Base-by-base conservation (phyloP, 495 filamentous ascomycete species). In the Penicillium dipodomyicola region DNA sequence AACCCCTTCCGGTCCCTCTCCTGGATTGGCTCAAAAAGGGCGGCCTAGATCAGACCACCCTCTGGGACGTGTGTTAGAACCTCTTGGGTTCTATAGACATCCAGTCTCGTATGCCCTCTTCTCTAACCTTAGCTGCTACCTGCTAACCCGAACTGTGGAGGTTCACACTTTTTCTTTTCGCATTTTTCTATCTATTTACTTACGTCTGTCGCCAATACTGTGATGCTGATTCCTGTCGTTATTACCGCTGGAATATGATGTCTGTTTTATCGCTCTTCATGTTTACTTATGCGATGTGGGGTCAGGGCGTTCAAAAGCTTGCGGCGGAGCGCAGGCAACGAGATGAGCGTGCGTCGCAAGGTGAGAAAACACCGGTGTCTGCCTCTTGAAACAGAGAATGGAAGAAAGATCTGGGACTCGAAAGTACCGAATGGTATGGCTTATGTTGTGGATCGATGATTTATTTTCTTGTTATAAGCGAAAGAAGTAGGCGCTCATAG, bases 221-320 rank as follows among this genome's bases (percentile, higher is more conserved):
- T 45, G 51, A 54, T 44, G 40, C 41, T 25, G 40, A 45, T 37
- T 54, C 41, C 4, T 54, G 51, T 54, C 51, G 51, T 54, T 54
- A 45, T 45, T 54, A 54, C 41, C 51, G 40, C 22, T 27, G 33
- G 29, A 54, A 45, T 32, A 45, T 46, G 27, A 54, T 33, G 51
- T 27, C n/a, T 33, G 27, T 4, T 17, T 35, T 45, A 35, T 22
- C 19, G 29, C 11, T 54, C 27, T 45, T 54, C 37, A 10, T 32
- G n/a, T 44, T 54, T 17, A 23, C 33, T 54, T 54, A 54, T 54
- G 41, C 41, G 29, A 23, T 54, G 37, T 54, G 39, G 39, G 51
- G 15, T 45, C 29, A 54, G 19, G 51, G 41, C 40, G 27, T 23
- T 11, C 22, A 14, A 37, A 44, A 44, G 12, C 51, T 54, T 54